Evolutionary conservation across 768 basidiomycete genomes (phyloP).

Genomic region (Hebeloma cylindrosporum): DNA sequence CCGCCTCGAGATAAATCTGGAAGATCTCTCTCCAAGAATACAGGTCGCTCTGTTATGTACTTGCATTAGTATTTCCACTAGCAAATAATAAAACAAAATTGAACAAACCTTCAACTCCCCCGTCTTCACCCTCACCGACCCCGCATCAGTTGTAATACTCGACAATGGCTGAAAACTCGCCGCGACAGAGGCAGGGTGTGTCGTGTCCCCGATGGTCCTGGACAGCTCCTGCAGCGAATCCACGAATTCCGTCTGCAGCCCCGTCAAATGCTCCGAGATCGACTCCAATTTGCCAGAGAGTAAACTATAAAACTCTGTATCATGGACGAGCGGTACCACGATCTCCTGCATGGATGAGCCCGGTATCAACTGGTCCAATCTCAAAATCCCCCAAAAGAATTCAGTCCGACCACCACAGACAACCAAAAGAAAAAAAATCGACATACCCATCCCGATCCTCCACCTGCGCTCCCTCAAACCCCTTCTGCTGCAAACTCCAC

Average conservation of each 20-base stretch:
- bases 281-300: constrained; percentile 61
- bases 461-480: constrained; percentile 7
- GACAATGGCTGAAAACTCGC: constrained; percentile 47
- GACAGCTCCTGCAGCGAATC: constrained; percentile 39
- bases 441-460: neutral
- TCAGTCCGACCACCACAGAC: no score
- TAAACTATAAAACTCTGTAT: constrained; percentile 77
- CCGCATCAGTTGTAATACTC: constrained; percentile 37
- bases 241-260: constrained; percentile 51
- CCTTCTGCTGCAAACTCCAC: constrained; percentile 19
- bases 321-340: constrained; percentile 77
- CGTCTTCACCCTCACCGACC: constrained; percentile 26
- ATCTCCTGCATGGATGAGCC: constrained; percentile 43
- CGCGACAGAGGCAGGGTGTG: constrained; percentile 42
- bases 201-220: constrained; percentile 37
- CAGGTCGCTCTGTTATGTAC: constrained; percentile 55
- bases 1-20: constrained; percentile 78
- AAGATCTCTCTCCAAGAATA: constrained; percentile 92
- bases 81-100: neutral
- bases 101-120: constrained; percentile 25
- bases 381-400: neutral
- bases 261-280: constrained; percentile 47
- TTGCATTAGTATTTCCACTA: neutral
- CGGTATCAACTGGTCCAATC: neutral
- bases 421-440: no score